Evolutionary conservation across 305 asterid species (phyloP).

Genomic region (Caryopteris hybrid): DNA sequence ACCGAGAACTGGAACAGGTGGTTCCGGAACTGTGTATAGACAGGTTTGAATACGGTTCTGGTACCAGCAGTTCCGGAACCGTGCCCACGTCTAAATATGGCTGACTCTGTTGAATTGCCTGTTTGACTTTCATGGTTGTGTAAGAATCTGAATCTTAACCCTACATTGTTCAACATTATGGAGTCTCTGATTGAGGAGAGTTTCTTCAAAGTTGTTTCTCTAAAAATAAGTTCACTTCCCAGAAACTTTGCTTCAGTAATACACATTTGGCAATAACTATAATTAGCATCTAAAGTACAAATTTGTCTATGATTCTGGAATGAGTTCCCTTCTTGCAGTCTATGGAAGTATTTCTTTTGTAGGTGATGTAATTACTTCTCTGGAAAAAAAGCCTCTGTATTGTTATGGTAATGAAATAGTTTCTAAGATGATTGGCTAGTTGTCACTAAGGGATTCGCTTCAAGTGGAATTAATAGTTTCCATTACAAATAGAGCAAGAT

Average conservation of each 20-base stretch:
- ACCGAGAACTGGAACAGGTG: too few relatives aligned
- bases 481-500: not conserved
- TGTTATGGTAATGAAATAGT: not conserved
- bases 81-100: too few relatives aligned
- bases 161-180: not conserved
- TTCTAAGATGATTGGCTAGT: not conserved
- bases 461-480: not conserved
- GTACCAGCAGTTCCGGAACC: too few relatives aligned
- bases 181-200: not conserved
- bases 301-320: not conserved
- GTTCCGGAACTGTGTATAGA: too few relatives aligned
- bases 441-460: not conserved
- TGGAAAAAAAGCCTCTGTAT: not conserved
- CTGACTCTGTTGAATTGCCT: not conserved
- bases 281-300: not conserved
- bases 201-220: not conserved
- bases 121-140: not conserved
- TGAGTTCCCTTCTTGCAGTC: not conserved
- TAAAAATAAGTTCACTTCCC: not conserved
- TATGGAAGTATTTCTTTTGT: not conserved
- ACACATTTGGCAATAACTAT: not conserved
- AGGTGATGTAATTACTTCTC: not conserved
- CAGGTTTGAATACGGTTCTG: too few relatives aligned
- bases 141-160: too few relatives aligned
- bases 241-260: not conserved